Evolutionary conservation across 2,329 filamentous ascomycete genomes (phyloP), one percentile per base, ranked within the genome.

Genomic region (Fusarium drepaniforme): DNA sequence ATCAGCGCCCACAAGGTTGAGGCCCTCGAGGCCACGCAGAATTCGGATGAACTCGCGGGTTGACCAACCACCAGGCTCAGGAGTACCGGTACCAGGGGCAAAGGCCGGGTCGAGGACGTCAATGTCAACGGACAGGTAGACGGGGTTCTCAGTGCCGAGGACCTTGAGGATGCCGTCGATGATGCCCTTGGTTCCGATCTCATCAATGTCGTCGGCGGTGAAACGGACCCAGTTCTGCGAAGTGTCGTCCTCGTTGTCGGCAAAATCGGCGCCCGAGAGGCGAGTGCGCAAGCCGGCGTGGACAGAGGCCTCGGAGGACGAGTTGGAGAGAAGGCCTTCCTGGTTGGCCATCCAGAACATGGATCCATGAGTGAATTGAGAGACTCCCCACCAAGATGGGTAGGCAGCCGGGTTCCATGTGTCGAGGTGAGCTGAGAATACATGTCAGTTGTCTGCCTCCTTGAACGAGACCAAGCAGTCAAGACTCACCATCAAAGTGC

Each of bases 301-400:
- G 8, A 97, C 94, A 0, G 90, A 93, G 35, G 87, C 85, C 85
- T 97, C 93, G 11, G 89, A 90, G 0, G 90, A 92, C 16, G 80
- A 74, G 82, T 96, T 96, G 70, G 90, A 88, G 68, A 97, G 92
- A 30, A 98, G 85, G 0, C 94, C 94, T 82, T 97, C 95, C 35
- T 92, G 91, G 59, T 92, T 92, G 8, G 95, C 95, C 76, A 96
- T 89, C 93, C 94, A 96, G 87, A 97, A 97, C 92, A 97, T 97
- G 76, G 91, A 94, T 6, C 96, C 95, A 83, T 98, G 95, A 80
- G 92, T 97, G 85, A 97, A 97, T 76, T 92, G 80, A 8, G 82
- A 82, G n/a, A 77, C 73, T 44, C 81, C 82, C 95, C 95, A 98
- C 66, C 92, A 91, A 18, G 89, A 92, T 0, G 94, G 93, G 83